Evolutionary conservation across 768 basidiomycete species (phyloP).

Genomic region (Hortiboletus flavorubellus): DNA sequence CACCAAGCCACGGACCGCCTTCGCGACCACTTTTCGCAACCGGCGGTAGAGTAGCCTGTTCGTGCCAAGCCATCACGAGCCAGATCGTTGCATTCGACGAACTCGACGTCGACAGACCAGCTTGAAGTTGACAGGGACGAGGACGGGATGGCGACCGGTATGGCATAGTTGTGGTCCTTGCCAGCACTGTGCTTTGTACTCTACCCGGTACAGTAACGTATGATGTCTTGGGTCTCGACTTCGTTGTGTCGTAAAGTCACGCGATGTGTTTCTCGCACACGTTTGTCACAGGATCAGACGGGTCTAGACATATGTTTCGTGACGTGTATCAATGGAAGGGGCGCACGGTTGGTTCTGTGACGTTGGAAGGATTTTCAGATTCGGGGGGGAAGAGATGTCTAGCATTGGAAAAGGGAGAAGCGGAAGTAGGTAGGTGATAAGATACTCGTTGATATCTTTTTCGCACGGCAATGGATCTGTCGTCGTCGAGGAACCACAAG

Average conservation of each 20-base stretch:
- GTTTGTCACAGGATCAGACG: too few relatives aligned
- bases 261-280: too few relatives aligned
- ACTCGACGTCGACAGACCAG: conserved; percentile 25
- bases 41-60: conserved; percentile 25
- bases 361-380: too few relatives aligned
- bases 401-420: too few relatives aligned
- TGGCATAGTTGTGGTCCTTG: background rate
- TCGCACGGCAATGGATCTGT: background rate
- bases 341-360: too few relatives aligned
- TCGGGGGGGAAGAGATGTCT: too few relatives aligned
- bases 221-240: too few relatives aligned
- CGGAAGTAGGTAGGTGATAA: background rate
- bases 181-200: too few relatives aligned
- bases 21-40: conserved; percentile 59
- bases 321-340: too few relatives aligned
- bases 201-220: too few relatives aligned
- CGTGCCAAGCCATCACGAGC: background rate
- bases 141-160: conserved; percentile 2
- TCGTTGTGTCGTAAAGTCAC: too few relatives aligned
- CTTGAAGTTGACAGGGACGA: conserved; percentile 13
- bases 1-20: conserved; percentile 53
- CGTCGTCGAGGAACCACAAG: background rate
- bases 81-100: conserved; percentile 6
- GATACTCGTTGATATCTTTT: background rate
- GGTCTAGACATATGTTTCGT: too few relatives aligned